A percentile compares a stretch with the other conserved stretches of the same genome.
These are phyloP conservation scores for Trichoderma oligosporum DNA, from an alignment of 2,329 filamentous ascomycete genomes.

Conservation along the genomic window DNA sequence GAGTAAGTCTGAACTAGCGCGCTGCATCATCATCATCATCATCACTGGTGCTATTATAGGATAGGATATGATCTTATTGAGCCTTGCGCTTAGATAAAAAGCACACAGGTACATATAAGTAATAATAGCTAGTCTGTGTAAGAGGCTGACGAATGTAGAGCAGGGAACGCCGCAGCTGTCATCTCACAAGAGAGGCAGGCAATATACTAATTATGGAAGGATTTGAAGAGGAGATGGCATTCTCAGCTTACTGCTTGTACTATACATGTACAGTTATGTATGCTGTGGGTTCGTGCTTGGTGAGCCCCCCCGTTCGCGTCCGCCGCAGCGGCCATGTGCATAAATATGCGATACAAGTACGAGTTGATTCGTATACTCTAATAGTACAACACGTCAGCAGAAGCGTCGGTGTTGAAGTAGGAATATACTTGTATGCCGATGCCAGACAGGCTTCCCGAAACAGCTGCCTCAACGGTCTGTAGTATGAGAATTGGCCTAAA, in stretches of 20 bases:
- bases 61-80: neutral
- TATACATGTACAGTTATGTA: too few species aligned
- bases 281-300: conserved; percentile 14
- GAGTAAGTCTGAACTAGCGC: too few species aligned
- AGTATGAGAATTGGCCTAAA: neutral
- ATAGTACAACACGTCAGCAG: neutral
- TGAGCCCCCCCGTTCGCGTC: conserved; percentile 8
- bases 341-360: conserved; percentile 4
- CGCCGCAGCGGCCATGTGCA: conserved; percentile 14
- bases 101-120: neutral
- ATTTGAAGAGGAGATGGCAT: conserved; percentile 7
- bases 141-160: conserved; percentile 4
- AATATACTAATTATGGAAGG: conserved; percentile 2
- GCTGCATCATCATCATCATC: too few species aligned
- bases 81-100: neutral
- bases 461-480: neutral
- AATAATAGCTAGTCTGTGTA: conserved; percentile 1
- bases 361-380: neutral
- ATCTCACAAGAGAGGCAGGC: conserved; percentile 17
- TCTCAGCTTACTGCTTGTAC: conserved; percentile 18
- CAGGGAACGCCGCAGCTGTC: conserved; percentile 15
- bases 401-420: neutral
- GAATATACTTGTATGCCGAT: too few species aligned
- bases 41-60: too few species aligned
- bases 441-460: conserved; percentile 5